phyloP scores from a whole-genome alignment of 306 rosid genomes.

The Glycine tomentella region DNA sequence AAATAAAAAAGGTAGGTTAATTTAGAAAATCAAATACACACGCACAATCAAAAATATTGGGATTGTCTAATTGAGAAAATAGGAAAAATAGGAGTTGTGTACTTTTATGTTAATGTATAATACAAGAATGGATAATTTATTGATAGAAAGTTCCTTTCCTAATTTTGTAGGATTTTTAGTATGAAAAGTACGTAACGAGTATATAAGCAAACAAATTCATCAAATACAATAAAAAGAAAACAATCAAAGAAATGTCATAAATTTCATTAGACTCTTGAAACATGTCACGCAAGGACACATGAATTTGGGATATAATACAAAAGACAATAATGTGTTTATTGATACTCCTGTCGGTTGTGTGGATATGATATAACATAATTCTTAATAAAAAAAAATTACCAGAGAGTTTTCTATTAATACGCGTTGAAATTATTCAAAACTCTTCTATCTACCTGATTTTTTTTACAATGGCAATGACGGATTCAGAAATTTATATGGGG shows the following conservation, averaged over 20 bases:
- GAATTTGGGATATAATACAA: not conserved
- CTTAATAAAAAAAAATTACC: not conserved
- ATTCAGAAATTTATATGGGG: too few relatives aligned
- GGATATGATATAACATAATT: not conserved
- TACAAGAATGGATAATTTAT: not conserved
- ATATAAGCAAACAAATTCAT: not conserved
- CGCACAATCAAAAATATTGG: too few relatives aligned
- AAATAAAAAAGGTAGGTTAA: too few relatives aligned
- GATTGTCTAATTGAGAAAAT: not conserved
- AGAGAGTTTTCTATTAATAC: not conserved
- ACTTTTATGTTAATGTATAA: not conserved
- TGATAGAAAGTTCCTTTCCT: not conserved
- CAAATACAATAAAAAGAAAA: not conserved
- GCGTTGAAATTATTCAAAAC: conserved; percentile 5
- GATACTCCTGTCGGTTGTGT: conserved; percentile 28
- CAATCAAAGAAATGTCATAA: not conserved
- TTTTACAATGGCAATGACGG: too few relatives aligned
- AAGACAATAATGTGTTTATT: conserved; percentile 5
- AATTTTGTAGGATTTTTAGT: not conserved
- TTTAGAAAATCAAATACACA: too few relatives aligned
- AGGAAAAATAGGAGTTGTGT: too few relatives aligned
- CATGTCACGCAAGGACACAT: conserved; percentile 11
- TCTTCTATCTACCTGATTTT: not conserved
- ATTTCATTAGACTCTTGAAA: conserved; percentile 21
- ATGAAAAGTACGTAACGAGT: not conserved